A percentile compares a stretch with the other conserved stretches of the same genome.
Evolutionary conservation across 2,329 filamentous ascomycete species (phyloP).

Genomic region (Tolypocladium inflatum): DNA sequence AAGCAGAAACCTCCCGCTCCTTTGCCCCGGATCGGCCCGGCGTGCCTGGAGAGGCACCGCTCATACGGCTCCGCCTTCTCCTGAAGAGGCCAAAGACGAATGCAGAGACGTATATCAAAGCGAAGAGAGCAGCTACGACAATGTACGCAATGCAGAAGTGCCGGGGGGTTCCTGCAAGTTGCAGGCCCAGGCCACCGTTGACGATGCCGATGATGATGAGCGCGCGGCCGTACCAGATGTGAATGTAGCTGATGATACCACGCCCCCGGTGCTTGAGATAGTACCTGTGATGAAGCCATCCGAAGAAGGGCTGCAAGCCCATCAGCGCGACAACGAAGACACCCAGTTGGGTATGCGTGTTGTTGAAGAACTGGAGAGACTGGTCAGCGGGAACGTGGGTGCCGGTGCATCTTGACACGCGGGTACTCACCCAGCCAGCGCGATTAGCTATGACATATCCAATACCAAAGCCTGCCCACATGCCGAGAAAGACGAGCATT

Average conservation of each 20-base stretch:
- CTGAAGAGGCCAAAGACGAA: constrained; percentile 6
- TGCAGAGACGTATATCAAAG: constrained; percentile 31
- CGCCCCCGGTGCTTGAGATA: constrained; percentile 38
- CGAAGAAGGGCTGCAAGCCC: constrained; percentile 48
- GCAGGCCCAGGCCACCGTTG: constrained; percentile 54
- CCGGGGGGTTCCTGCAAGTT: constrained; percentile 31
- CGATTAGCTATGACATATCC: constrained; percentile 39
- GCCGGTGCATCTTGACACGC: background rate
- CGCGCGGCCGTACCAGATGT: constrained; percentile 53
- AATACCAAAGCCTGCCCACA: constrained; percentile 52
- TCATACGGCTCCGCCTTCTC: background rate
- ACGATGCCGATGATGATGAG: constrained; percentile 50
- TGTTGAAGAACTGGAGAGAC: constrained; percentile 37
- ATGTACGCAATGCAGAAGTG: constrained; percentile 43
- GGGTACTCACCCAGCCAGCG: constrained; percentile 29
- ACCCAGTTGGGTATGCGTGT: constrained; percentile 47
- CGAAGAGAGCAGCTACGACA: constrained; percentile 42
- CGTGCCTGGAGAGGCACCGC: background rate
- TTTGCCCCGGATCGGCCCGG: background rate
- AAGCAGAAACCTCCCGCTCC: background rate
- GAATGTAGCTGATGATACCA: constrained; percentile 41
- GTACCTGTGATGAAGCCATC: constrained; percentile 46
- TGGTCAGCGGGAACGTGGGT: constrained; percentile 7
- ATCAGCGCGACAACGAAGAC: constrained; percentile 44
- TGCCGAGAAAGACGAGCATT: constrained; percentile 39